These are phyloP conservation scores for Exserohilum turcica DNA, from an alignment of 2,329 filamentous ascomycete genomes.

Conservation along the genomic window DNA sequence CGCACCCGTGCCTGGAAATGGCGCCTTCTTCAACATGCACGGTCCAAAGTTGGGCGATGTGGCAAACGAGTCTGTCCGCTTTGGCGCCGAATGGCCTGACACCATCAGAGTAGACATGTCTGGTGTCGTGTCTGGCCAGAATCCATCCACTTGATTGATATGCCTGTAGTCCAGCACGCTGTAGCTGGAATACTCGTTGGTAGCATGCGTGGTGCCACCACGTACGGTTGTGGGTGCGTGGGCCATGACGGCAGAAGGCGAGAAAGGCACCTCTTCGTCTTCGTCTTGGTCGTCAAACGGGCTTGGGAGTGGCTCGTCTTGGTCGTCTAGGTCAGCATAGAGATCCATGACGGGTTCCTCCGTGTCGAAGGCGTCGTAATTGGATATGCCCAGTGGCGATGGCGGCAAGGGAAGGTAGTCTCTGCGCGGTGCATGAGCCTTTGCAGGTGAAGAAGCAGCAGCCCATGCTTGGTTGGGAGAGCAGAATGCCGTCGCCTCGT, in stretches of 20 bases:
- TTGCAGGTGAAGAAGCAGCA: slow-evolving; percentile 9
- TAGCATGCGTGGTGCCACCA: slow-evolving; percentile 5
- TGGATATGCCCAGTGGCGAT: slow-evolving; percentile 49
- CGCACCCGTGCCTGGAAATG: slow-evolving; percentile 7
- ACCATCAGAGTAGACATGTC: slow-evolving; percentile 20
- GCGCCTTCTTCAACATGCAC: not conserved
- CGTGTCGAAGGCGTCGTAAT: slow-evolving; percentile 51
- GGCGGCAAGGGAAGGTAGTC: slow-evolving; percentile 44
- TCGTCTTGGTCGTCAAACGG: slow-evolving; percentile 20
- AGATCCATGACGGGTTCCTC: slow-evolving; percentile 41
- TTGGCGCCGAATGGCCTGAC: slow-evolving; percentile 6
- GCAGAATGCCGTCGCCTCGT: slow-evolving; percentile 17
- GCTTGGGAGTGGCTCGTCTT: slow-evolving; percentile 21
- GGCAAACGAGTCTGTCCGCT: slow-evolving; percentile 23
- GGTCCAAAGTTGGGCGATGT: slow-evolving; percentile 23
- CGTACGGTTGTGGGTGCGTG: slow-evolving; percentile 10
- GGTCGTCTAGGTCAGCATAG: slow-evolving; percentile 41
- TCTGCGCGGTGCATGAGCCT: slow-evolving; percentile 23
- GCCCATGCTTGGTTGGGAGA: slow-evolving; percentile 44
- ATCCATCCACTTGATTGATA: slow-evolving; percentile 28
- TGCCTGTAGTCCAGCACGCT: slow-evolving; percentile 33
- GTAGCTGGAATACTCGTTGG: not conserved
- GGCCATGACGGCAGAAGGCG: slow-evolving; percentile 18
- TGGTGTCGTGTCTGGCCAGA: slow-evolving; percentile 26
- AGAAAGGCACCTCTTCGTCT: slow-evolving; percentile 20